Conservation (phyloP, 2,329 filamentous ascomycete genomes). For the Neophaeococcomyces mojaviensis region DNA sequence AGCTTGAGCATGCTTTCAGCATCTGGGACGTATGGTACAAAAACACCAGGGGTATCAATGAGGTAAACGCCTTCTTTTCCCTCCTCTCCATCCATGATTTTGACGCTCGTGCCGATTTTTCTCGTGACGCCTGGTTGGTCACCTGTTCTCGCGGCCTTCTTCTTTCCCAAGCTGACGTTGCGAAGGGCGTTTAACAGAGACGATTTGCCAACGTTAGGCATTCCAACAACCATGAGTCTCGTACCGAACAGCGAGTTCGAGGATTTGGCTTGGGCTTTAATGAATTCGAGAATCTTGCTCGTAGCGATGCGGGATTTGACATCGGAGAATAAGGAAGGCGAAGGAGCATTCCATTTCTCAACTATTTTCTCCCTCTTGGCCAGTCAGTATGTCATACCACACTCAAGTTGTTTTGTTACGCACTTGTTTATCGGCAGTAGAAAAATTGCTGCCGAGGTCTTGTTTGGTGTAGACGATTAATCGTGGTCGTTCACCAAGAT, state of each 20-base stretch:
- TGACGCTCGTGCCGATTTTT: slow-evolving; percentile 74
- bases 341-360: slow-evolving; percentile 46
- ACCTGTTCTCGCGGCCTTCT: slow-evolving; percentile 74
- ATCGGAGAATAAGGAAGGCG: slow-evolving; percentile 47
- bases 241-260: slow-evolving; percentile 63
- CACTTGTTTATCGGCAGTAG: slow-evolving; percentile 29
- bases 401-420: slow-evolving; percentile 24
- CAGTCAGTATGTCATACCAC: slow-evolving; percentile 10
- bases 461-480: slow-evolving; percentile 87
- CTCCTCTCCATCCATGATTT: slow-evolving; percentile 59
- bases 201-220: slow-evolving; percentile 97
- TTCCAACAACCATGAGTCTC: slow-evolving; percentile 80
- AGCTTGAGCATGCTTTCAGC: slow-evolving; percentile 89
- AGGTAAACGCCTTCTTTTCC: slow-evolving; percentile 64
- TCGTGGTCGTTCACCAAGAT: slow-evolving; percentile 63
- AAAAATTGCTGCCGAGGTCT: slow-evolving; percentile 56
- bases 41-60: slow-evolving; percentile 89
- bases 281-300: slow-evolving; percentile 41
- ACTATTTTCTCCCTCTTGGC: slow-evolving; percentile 45
- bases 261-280: slow-evolving; percentile 43
- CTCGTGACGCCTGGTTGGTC: slow-evolving; percentile 84
- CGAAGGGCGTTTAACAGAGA: slow-evolving; percentile 85
- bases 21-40: slow-evolving; percentile 82
- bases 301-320: slow-evolving; percentile 41
- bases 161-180: slow-evolving; percentile 54